phyloP scores from a whole-genome alignment of 1,284 basidiomycete species.

The Mycosarcoma mackinlayi region DNA sequence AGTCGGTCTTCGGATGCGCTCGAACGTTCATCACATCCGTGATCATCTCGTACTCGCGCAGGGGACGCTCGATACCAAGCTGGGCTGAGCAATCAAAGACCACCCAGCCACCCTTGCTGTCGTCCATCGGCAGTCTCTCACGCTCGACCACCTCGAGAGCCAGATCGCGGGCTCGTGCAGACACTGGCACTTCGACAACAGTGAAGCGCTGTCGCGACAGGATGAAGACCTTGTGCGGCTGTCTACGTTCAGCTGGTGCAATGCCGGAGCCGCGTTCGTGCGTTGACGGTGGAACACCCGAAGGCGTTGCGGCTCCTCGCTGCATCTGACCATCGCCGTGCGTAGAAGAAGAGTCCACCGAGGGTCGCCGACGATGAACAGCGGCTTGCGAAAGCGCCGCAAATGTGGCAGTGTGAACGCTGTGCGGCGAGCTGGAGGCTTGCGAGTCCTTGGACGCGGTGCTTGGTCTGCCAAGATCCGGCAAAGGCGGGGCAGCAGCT shows the following conservation, averaged over 20 bases:
- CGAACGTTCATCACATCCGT: constrained; percentile 53
- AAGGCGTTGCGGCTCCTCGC: constrained; percentile 7
- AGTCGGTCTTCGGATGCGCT: constrained; percentile 46
- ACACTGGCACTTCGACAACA: constrained; percentile 43
- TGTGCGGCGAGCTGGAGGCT: constrained; percentile 35
- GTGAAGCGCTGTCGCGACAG: constrained; percentile 54
- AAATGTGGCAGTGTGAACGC: constrained; percentile 22
- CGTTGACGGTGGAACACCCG: constrained; percentile 5
- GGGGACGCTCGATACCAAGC: constrained; percentile 62
- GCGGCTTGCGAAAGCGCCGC: constrained; percentile 28
- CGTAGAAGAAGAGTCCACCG: constrained; percentile 3
- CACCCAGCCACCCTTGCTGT: constrained; percentile 59
- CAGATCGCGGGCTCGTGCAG: constrained; percentile 56
- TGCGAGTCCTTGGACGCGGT: constrained; percentile 46
- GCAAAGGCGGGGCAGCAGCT: constrained; percentile 33
- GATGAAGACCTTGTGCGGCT: constrained; percentile 54
- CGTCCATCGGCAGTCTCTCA: constrained; percentile 52
- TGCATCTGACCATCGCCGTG: constrained; percentile 16
- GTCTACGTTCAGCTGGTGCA: constrained; percentile 9
- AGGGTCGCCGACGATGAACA: constrained; percentile 24
- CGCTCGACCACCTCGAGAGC: constrained; percentile 50
- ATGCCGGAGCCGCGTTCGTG: constrained; percentile 6
- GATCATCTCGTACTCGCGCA: constrained; percentile 66
- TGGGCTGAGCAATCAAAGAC: constrained; percentile 60
- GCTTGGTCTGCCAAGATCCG: constrained; percentile 30